Base-by-base conservation (phyloP, 805 yeast species). In the Kluyveromyces aestuarii region DNA sequence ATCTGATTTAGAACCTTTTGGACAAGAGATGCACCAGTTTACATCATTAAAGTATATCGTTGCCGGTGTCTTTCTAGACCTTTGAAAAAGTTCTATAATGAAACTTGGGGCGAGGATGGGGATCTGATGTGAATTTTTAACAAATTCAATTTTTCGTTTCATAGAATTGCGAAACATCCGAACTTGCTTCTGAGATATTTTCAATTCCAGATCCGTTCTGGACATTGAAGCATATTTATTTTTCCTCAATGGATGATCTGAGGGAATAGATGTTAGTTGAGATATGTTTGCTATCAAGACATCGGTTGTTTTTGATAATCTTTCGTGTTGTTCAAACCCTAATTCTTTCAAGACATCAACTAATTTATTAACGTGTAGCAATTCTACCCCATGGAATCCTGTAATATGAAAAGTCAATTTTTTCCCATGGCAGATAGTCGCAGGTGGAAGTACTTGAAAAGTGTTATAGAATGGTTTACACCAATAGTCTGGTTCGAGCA, bases 311-410 rank as follows among this genome's bases (percentile, higher is more conserved):
- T 52, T 57, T 46, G 61, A 64, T n/a, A 66, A 44, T 38, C 51
- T 58, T 42, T 61, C 59, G 5, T 58, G 48, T 37, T 58, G 59
- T 11, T 48, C 51, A 8, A 64, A 50, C 2, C 66, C 63, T 6
- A 41, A 19, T 2, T 19, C 77, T 25, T 83, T 81, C 21, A 84
- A 56, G 27, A 74, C 59, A 17, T 68, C 57, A 8, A 87, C 71
- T 41, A 91, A 71, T 58, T 84, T 84, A 8, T 76, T 79, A 11
- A 84, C 60, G 64, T 87, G 96, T 40, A 85, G 66, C 16, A 80
- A 66, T 63, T 87, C 95, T 27, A 85, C 80, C 0, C 95, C 95
- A 18, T 80, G 74, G 61, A 83, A 87, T 2, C 96, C 96, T 2
- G 87, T 77, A 2, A 84, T 71, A 33, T 43, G 45, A 27, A 43